Conservation (phyloP, 179 eudicot genomes). For the Nepenthes alata region DNA sequence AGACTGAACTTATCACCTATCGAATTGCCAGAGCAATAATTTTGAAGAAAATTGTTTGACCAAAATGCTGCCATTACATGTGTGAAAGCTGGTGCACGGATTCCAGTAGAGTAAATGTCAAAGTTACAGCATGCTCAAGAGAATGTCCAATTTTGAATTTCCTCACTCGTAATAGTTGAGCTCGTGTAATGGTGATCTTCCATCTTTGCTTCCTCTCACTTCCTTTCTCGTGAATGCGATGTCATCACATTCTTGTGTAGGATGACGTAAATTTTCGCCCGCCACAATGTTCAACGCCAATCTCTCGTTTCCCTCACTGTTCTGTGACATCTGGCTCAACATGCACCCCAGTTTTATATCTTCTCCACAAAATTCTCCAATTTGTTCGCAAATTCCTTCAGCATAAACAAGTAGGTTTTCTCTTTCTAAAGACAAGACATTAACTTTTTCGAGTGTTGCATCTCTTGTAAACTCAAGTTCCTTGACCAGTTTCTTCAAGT, state of each 20-base stretch:
- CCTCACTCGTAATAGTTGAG: constrained; percentile 30
- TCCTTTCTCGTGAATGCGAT: constrained; percentile 21
- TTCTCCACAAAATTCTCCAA: constrained; percentile 27
- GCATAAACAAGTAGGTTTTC: constrained; percentile 29
- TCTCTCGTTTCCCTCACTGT: constrained; percentile 13
- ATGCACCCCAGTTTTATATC: constrained; percentile 40
- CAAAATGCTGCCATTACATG: neutral
- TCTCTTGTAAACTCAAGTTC: constrained; percentile 22
- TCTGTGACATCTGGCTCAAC: constrained; percentile 33
- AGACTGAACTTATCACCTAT: no score
- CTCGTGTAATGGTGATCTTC: constrained; percentile 60
- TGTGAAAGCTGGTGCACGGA: no score
- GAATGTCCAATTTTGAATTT: neutral
- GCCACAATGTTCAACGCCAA: constrained; percentile 5
- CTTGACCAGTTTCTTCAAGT: constrained; percentile 16
- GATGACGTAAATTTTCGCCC: constrained; percentile 6
- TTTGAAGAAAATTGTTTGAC: no score
- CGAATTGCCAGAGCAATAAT: no score
- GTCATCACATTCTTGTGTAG: neutral
- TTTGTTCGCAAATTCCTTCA: constrained; percentile 24
- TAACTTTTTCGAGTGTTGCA: constrained; percentile 14
- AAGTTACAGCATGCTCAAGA: neutral
- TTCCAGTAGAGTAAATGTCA: no score
- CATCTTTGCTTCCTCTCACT: constrained; percentile 26
- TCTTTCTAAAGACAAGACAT: constrained; percentile 31